Conservation (phyloP, 768 basidiomycete species). For the Leccinum ochraceum region DNA sequence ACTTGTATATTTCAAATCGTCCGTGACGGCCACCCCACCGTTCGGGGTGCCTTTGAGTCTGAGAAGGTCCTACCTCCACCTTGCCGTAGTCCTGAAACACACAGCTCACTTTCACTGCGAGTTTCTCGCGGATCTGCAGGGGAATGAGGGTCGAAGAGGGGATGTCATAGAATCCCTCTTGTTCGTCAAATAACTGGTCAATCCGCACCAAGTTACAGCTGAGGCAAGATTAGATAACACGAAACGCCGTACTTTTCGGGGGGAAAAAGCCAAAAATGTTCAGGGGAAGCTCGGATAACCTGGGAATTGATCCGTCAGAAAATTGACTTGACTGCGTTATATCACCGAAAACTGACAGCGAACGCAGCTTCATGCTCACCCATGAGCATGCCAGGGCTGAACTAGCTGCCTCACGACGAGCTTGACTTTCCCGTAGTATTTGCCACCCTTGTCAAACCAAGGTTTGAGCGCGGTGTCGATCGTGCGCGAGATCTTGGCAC, state of each 20-base stretch:
- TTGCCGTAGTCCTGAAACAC: constrained; percentile 50
- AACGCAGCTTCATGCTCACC: constrained; percentile 71
- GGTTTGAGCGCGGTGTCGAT: constrained; percentile 52
- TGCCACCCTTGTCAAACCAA: constrained; percentile 54
- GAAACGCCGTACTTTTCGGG: constrained; percentile 50
- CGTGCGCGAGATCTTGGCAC: constrained; percentile 60
- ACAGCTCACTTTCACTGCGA: constrained; percentile 58
- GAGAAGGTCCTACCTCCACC: constrained; percentile 56
- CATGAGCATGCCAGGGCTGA: constrained; percentile 75
- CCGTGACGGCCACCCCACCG: constrained; percentile 79
- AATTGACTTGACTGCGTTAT: background rate
- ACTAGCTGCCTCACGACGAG: constrained; percentile 69
- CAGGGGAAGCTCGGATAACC: constrained; percentile 71
- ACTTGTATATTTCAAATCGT: constrained; percentile 91
- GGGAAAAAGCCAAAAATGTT: constrained; percentile 74
- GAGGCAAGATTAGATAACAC: background rate
- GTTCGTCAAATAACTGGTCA: constrained; percentile 71
- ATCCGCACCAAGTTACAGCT: background rate
- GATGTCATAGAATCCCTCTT: constrained; percentile 79
- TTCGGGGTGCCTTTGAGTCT: constrained; percentile 65
- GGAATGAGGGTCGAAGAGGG: constrained; percentile 67
- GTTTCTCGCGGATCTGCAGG: constrained; percentile 70
- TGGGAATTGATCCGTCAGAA: constrained; percentile 24
- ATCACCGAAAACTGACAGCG: constrained; percentile 51
- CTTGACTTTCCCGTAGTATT: constrained; percentile 74